These are phyloP conservation scores for Magnolia changhungtana DNA, from an alignment of 164 flowering plant genomes.

Conservation along the genomic window DNA sequence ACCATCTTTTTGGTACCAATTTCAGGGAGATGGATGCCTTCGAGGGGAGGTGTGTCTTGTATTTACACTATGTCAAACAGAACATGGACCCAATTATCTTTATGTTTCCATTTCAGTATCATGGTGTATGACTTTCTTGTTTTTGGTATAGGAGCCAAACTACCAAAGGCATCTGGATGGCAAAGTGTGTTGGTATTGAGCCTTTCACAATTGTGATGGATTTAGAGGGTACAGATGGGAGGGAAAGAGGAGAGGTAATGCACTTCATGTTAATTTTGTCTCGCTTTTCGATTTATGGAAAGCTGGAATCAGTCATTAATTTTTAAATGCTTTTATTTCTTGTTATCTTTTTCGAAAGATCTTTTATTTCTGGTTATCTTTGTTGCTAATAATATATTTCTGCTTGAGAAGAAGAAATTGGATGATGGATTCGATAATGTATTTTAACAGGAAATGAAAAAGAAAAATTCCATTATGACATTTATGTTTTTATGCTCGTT, in stretches of 20 bases:
- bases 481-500: neutral
- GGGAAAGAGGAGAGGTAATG: constrained; percentile 75
- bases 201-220: constrained; percentile 72
- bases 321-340: neutral
- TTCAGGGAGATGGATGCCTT: constrained; percentile 73
- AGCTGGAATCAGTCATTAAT: neutral
- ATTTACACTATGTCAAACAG: neutral
- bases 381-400: neutral
- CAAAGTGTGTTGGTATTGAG: constrained; percentile 55
- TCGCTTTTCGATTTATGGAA: neutral
- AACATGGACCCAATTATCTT: neutral
- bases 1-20: constrained; percentile 55
- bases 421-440: neutral
- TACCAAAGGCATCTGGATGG: constrained; percentile 73
- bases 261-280: neutral
- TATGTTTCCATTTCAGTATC: neutral
- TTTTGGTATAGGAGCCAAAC: constrained; percentile 52
- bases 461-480: neutral
- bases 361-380: too few species aligned
- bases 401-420: neutral
- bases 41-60: constrained; percentile 49
- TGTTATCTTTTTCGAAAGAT: too few species aligned
- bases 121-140: neutral
- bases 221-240: constrained; percentile 75
- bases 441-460: too few species aligned